A percentile compares a stretch with the other conserved stretches of the same genome.
phyloP scores from a whole-genome alignment of 768 basidiomycete genomes.

The Amanita phalloides region DNA sequence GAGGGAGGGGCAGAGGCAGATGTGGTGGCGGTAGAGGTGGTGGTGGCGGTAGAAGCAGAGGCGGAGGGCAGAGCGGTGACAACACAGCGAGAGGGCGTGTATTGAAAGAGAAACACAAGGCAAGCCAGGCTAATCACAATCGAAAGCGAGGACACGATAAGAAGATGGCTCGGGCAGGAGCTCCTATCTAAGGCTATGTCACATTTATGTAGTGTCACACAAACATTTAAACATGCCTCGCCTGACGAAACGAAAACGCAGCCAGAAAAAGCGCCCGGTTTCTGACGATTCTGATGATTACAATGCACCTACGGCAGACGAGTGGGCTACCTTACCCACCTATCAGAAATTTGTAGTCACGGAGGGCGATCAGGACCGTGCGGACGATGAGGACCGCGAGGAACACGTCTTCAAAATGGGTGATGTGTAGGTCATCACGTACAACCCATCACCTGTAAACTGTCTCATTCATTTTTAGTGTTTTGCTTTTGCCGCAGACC shows the following conservation, averaged over 20 bases:
- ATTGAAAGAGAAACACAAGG: conserved; percentile 70
- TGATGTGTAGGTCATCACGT: conserved; percentile 22
- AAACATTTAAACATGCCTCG: background rate
- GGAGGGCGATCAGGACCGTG: background rate
- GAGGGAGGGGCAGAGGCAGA: conserved; percentile 28
- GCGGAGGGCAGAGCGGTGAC: conserved; percentile 23
- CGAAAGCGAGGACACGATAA: conserved; percentile 82
- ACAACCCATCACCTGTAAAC: background rate
- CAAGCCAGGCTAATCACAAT: conserved; percentile 60
- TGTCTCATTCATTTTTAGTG: conserved; percentile 18
- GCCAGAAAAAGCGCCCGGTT: background rate
- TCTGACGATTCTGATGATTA: background rate
- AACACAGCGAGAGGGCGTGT: conserved; percentile 43
- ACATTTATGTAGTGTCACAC: too few relatives aligned
- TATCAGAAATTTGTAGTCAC: conserved; percentile 18
- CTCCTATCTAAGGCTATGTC: background rate
- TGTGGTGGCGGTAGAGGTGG: conserved; percentile 28
- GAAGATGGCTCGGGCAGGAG: conserved; percentile 68
- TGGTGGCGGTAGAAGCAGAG: conserved; percentile 13
- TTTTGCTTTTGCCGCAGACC: conserved; percentile 29
- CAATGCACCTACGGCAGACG: conserved; percentile 7
- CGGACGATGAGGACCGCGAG: conserved; percentile 17
- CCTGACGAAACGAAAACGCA: background rate
- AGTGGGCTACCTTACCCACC: conserved; percentile 10
- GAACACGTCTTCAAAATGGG: conserved; percentile 19